Evolutionary conservation across 2,329 filamentous ascomycete genomes (phyloP), one percentile per base, ranked within the genome.

Genomic region (Zymoseptoria passerinii): DNA sequence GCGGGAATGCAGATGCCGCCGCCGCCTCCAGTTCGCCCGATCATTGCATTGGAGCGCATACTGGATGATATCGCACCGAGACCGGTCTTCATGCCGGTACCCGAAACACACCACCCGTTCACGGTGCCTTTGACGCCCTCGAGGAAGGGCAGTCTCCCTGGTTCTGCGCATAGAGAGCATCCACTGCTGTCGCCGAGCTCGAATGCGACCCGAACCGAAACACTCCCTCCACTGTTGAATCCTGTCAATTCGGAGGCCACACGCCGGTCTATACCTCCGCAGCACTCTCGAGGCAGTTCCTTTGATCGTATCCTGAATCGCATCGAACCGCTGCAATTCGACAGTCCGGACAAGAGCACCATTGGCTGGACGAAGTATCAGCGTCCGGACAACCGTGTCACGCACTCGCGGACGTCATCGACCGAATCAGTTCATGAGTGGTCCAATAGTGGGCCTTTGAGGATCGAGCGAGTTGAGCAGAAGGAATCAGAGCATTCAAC

Each of bases 401-500:
- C 23, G 53, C 58, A 52, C 58, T 58, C 18, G 28, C 57, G 28
- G 4, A 44, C 13, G 4, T 13, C 35, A 4, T 44, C 35, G 2
- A 44, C 35, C 2, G 35, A 13, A 7, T 44, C 35, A n/a, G 10
- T 62, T 2, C 61, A 65, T 48, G 60, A 62, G 10, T 62, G 61
- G 53, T 62, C 61, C 9, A 56, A 49, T 20, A 51, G 48, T 27
- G 61, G 62, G 10, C 62, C 62, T 49, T 51, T 63, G 50, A 61
- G 58, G 20, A 64, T 64, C 29, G 60, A 55, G 52, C 55, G 61
- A n/a, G 55, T 64, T 20, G 54, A 58, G 9, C 55, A 61, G 28
- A 48, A 53, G 3, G 56, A 57, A 16, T 49, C 55, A 19, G 53
- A 58, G 19, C 50, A 8, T 27, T 48, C 35, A n/a, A 29, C 28